phyloP scores from a whole-genome alignment of 2,329 filamentous ascomycete species.

The Arthroderma sp. region DNA sequence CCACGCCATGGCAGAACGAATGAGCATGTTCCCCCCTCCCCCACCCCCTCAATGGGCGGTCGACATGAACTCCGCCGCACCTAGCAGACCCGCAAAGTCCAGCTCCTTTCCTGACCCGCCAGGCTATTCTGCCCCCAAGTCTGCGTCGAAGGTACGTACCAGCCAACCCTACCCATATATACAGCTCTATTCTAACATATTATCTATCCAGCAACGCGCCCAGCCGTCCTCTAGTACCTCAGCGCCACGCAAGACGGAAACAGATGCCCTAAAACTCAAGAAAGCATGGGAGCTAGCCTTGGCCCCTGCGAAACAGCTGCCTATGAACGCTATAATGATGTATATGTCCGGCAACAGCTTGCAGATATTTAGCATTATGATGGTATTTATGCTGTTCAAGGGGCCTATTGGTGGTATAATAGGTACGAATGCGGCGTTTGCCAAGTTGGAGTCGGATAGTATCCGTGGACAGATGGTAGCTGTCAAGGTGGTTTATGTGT shows the following conservation, averaged over 20 bases:
- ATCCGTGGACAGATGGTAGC: constrained; percentile 62
- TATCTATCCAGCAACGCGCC: constrained; percentile 19
- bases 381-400: constrained; percentile 99
- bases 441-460: constrained; percentile 73
- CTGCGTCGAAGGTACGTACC: constrained; percentile 11
- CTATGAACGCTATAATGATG: constrained; percentile 99
- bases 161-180: constrained; percentile 7
- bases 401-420: constrained; percentile 78
- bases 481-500: constrained; percentile 78
- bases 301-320: constrained; percentile 81
- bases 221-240: constrained; percentile 50
- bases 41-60: constrained; percentile 67
- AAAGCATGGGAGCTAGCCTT: constrained; percentile 98
- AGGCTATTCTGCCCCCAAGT: constrained; percentile 54
- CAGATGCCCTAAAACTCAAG: constrained; percentile 91
- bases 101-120: constrained; percentile 68
- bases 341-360: constrained; percentile 99
- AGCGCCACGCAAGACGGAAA: constrained; percentile 47
- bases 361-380: constrained; percentile 99
- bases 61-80: constrained; percentile 60
- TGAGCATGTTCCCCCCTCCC: constrained; percentile 21
- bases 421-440: constrained; percentile 75
- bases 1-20: neutral
- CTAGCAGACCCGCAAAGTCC: constrained; percentile 51
- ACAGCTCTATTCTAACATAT: constrained; percentile 18